Evolutionary conservation across 2,329 filamentous ascomycete genomes (phyloP).

Genomic region (Canariomyces notabilis): DNA sequence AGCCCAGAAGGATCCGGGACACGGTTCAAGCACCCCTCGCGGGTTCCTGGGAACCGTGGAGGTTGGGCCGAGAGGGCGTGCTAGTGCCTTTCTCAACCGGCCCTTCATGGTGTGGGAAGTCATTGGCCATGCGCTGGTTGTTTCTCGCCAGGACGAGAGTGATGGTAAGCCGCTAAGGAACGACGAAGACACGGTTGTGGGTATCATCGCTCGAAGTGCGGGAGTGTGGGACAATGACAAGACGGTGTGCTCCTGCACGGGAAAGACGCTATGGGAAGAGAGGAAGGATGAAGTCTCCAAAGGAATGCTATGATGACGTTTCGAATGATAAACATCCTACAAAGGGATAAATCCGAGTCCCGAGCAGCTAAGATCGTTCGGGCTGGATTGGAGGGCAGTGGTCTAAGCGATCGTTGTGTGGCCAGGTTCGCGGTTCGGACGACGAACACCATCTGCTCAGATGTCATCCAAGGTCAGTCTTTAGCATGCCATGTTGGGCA

Average conservation of each 20-base stretch:
- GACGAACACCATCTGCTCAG: not conserved
- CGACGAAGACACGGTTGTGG: slow-evolving; percentile 79
- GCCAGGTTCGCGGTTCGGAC: not conserved
- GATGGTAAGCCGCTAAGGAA: slow-evolving; percentile 58
- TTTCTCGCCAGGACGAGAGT: slow-evolving; percentile 61
- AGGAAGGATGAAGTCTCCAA: slow-evolving; percentile 80
- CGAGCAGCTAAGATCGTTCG: not conserved
- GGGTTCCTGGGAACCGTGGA: slow-evolving; percentile 70
- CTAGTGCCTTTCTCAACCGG: slow-evolving; percentile 74
- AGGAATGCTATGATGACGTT: slow-evolving; percentile 70
- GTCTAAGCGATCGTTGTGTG: not conserved
- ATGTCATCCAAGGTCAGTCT: not conserved
- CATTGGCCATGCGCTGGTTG: slow-evolving; percentile 87
- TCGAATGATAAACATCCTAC: not conserved
- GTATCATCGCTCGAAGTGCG: slow-evolving; percentile 89
- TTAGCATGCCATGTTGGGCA: not conserved
- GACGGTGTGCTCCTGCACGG: slow-evolving; percentile 94
- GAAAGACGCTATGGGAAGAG: slow-evolving; percentile 98
- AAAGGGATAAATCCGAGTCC: not conserved
- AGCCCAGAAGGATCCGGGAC: slow-evolving; percentile 35
- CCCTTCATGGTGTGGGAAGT: slow-evolving; percentile 90
- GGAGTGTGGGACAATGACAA: slow-evolving; percentile 99
- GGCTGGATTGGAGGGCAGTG: not conserved
- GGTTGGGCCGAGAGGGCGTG: slow-evolving; percentile 70
- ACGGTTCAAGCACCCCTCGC: slow-evolving; percentile 42